These are phyloP conservation scores for Hemisphaericaspora subhashii DNA, from an alignment of 1,139 yeast genomes.

Conservation along the genomic window DNA sequence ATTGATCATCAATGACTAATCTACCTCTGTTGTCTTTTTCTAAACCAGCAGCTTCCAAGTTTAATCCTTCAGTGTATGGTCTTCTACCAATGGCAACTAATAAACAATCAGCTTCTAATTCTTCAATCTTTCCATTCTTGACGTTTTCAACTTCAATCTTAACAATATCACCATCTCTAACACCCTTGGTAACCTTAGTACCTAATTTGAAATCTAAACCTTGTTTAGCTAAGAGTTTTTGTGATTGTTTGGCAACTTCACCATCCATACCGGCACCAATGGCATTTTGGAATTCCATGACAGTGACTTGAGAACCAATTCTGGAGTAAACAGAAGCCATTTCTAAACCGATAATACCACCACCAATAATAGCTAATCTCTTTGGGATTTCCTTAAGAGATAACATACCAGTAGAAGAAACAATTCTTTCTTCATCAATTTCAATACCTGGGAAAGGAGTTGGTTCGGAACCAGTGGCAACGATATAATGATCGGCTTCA, in stretches of 20 bases:
- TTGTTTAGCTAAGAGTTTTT: slow-evolving; percentile 89
- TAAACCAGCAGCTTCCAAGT: slow-evolving; percentile 84
- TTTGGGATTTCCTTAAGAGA: slow-evolving; percentile 87
- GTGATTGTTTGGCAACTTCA: slow-evolving; percentile 88
- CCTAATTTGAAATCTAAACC: slow-evolving; percentile 92
- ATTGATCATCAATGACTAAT: slow-evolving; percentile 90
- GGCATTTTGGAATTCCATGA: slow-evolving; percentile 84
- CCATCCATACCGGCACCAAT: slow-evolving; percentile 97
- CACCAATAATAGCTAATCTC: slow-evolving; percentile 91
- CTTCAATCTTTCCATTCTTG: slow-evolving; percentile 79
- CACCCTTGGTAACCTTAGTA: slow-evolving; percentile 87
- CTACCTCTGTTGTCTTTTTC: slow-evolving; percentile 92
- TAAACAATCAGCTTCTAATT: slow-evolving; percentile 85
- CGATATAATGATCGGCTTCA: slow-evolving; percentile 82
- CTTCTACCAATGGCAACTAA: slow-evolving; percentile 99
- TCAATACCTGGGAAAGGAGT: slow-evolving; percentile 98
- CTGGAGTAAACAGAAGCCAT: slow-evolving; percentile 99
- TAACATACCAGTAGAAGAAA: slow-evolving; percentile 91
- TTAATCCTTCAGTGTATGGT: slow-evolving; percentile 89
- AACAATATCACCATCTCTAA: slow-evolving; percentile 84
- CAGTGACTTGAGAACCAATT: slow-evolving; percentile 93
- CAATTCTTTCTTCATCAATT: slow-evolving; percentile 96
- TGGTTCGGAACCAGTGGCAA: slow-evolving; percentile 98
- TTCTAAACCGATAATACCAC: slow-evolving; percentile 99
- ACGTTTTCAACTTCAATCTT: slow-evolving; percentile 86